Percentiles rank a stretch among this genome's conserved stretches.
Conservation (phyloP, 768 basidiomycete species). For the Lactarius quietus region DNA sequence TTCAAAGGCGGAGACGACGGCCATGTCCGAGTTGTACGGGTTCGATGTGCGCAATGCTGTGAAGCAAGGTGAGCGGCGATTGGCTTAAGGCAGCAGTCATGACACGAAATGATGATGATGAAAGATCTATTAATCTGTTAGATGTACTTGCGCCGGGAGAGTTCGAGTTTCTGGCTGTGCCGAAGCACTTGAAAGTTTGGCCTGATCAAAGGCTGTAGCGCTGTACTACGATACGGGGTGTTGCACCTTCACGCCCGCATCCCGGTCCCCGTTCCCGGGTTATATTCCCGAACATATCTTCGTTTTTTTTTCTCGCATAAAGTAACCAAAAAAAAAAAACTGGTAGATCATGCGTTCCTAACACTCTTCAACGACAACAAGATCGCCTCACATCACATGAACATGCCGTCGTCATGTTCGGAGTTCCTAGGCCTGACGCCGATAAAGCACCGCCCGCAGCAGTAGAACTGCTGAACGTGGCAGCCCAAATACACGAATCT, state of each 20-base stretch:
- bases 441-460: background rate
- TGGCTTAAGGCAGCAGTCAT: background rate
- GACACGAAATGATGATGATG: constrained; percentile 18
- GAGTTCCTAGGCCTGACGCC: background rate
- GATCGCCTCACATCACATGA: background rate
- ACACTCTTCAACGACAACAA: background rate
- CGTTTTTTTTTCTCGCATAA: background rate
- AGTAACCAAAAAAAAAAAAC: background rate
- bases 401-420: background rate
- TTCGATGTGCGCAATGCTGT: background rate
- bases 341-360: background rate
- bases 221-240: background rate
- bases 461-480: background rate
- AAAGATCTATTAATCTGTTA: constrained; percentile 1
- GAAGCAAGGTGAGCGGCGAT: constrained; percentile 8
- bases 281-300: background rate
- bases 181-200: background rate
- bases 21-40: constrained; percentile 17
- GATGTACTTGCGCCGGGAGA: background rate
- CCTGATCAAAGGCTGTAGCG: background rate
- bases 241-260: background rate
- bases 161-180: constrained; percentile 4
- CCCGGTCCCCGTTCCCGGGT: background rate
- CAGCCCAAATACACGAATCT: background rate
- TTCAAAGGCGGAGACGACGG: constrained; percentile 10